Evolutionary conservation across 306 rosid genomes (phyloP), one percentile per base, ranked within the genome.

Genomic region (Vicia villosa): DNA sequence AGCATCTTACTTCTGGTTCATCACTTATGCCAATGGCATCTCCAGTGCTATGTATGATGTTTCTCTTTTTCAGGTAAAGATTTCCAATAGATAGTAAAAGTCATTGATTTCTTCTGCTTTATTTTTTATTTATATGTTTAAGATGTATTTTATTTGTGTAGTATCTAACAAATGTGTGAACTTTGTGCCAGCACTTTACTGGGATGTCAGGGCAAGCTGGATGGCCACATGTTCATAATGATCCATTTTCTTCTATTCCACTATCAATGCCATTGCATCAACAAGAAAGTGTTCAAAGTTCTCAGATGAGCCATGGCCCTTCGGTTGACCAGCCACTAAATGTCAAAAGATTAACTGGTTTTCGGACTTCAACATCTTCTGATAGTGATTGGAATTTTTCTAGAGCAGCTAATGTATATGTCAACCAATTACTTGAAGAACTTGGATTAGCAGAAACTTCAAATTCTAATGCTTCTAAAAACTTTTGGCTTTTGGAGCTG

Each of bases 1-100:
- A 90, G 79, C 98, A 88, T 87, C 88, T 94, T 77, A 92, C 97
- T 55, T 95, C 98, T 60, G 98, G 98, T 37, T 88, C 98, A n/a
- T 95, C 97, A 8, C 91, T 94, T 66, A 62, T 88, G 80, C 98
- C 97, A 3, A 85, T 94, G 94, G 85, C 89, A 51, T 84, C 98
- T 74, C 98, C 97, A 13, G 43, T 90, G 91, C 98, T 42, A 87
- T 90, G 95, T 94, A 83, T 79, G 96, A 94, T 68, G 94, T 94
- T 76, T 88, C 98, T 70, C 88, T 97, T 47, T 94, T 88, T 82
- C 97, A 94, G 98, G 98, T 94, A 84, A 60, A 62, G 13, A 37
- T 45, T 75, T 17, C 24, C 11, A 54, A 4, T 57, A 16, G 63
- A 50, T 37, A 49, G 38, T 62, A 64, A 46, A 55, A 8, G 43